Conservation (phyloP, 345 rosid genomes). For the Aegle marmelos region DNA sequence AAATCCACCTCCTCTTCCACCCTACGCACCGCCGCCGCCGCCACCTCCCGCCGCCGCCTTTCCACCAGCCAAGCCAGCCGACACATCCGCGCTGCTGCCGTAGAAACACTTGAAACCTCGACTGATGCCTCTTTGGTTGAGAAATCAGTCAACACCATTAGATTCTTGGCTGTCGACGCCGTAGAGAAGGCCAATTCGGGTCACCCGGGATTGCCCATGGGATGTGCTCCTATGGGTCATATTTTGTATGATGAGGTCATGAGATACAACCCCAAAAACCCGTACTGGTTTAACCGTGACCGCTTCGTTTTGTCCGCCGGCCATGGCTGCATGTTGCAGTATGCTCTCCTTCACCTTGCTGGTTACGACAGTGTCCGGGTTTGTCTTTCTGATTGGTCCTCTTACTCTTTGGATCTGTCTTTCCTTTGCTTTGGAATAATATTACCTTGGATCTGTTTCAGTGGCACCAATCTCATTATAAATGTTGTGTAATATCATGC, state of each 20-base stretch:
- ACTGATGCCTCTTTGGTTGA: slow-evolving; percentile 70
- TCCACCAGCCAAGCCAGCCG: slow-evolving; percentile 13
- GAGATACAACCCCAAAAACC: slow-evolving; percentile 93
- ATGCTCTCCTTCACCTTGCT: slow-evolving; percentile 93
- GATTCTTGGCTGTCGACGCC: slow-evolving; percentile 87
- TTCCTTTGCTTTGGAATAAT: not conserved
- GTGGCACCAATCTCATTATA: not conserved
- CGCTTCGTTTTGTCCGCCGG: slow-evolving; percentile 96
- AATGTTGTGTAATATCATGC: slow-evolving; percentile 3
- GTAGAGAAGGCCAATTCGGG: slow-evolving; percentile 98
- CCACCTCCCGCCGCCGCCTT: slow-evolving; percentile 26
- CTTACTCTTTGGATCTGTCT: not conserved
- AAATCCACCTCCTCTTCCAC: slow-evolving; percentile 33
- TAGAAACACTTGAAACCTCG: slow-evolving; percentile 46
- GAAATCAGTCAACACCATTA: slow-evolving; percentile 74
- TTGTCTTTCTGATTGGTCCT: not conserved
- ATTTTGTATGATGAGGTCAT: slow-evolving; percentile 83
- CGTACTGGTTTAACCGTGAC: slow-evolving; percentile 97
- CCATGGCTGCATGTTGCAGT: slow-evolving; percentile 93
- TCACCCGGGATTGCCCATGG: slow-evolving; percentile 98
- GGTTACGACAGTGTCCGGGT: slow-evolving; percentile 92
- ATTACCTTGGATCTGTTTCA: not conserved
- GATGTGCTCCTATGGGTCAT: slow-evolving; percentile 94
- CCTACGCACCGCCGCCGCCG: slow-evolving; percentile 24
- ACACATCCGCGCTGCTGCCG: slow-evolving; percentile 44